Percentiles rank a stretch among this genome's conserved stretches.
phyloP scores from a whole-genome alignment of 345 rosid species.

The Brassica incana region DNA sequence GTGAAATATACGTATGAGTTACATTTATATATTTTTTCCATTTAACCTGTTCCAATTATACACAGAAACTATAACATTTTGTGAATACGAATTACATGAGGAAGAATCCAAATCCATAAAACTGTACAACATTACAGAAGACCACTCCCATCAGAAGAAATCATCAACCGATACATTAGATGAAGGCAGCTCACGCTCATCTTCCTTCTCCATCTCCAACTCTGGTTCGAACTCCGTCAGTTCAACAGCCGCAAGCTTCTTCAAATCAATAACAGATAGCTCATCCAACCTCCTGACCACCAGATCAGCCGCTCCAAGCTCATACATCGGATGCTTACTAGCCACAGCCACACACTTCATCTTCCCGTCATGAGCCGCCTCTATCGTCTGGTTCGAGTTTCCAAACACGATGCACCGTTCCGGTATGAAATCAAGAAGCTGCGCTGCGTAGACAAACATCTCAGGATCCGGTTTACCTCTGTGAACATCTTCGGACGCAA shows the following conservation, averaged over 20 bases:
- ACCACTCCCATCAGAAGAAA: conserved; percentile 56
- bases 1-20: conserved; percentile 11
- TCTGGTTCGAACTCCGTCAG: conserved; percentile 67
- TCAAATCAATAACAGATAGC: conserved; percentile 87
- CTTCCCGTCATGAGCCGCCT: conserved; percentile 89
- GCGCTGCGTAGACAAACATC: conserved; percentile 85
- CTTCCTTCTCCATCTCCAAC: conserved; percentile 72
- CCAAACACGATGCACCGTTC: conserved; percentile 97
- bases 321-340: conserved; percentile 87
- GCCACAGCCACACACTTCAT: conserved; percentile 99
- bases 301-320: conserved; percentile 92
- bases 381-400: conserved; percentile 85
- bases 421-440: conserved; percentile 81
- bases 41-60: conserved; percentile 37
- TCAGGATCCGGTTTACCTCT: conserved; percentile 97
- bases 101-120: conserved; percentile 29
- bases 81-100: conserved; percentile 5
- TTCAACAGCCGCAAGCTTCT: conserved; percentile 83
- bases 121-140: conserved; percentile 55
- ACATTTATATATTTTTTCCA: conserved; percentile 18
- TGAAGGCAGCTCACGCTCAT: conserved; percentile 52
- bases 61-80: conserved; percentile 33
- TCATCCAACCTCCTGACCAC: conserved; percentile 79
- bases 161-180: conserved; percentile 61
- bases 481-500: conserved; percentile 88